Conservation (phyloP, 352 stramenopile genomes). For the Phytophthora capsici region DNA sequence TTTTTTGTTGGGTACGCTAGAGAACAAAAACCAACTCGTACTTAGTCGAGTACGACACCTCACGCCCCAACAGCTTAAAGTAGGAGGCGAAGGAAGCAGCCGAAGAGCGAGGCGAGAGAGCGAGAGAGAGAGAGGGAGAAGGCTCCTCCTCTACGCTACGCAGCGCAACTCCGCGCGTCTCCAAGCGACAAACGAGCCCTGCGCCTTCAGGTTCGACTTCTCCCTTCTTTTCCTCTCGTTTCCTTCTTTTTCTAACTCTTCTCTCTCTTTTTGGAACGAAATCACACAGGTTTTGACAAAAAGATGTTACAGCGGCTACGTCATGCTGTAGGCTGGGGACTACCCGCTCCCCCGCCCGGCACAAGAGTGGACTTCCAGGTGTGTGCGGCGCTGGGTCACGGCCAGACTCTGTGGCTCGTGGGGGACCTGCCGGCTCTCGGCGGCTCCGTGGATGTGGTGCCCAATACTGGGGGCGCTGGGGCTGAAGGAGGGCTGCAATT, state of each 20-base stretch:
- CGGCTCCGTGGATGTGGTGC: slow-evolving; percentile 61
- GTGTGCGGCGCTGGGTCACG: slow-evolving; percentile 72
- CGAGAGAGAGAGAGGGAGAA: slow-evolving; percentile 2
- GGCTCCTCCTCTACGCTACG: neutral
- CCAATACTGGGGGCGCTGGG: slow-evolving; percentile 45
- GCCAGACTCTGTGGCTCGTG: slow-evolving; percentile 84
- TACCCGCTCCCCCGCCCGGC: slow-evolving; percentile 59
- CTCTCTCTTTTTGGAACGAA: neutral
- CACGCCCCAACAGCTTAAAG: neutral
- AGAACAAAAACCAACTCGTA: neutral
- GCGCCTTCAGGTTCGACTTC: slow-evolving; percentile 1
- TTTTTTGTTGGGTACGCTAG: neutral
- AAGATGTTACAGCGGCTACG: slow-evolving; percentile 85
- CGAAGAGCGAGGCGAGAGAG: neutral
- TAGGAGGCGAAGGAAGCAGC: neutral
- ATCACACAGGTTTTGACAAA: slow-evolving; percentile 12
- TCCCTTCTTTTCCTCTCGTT: neutral
- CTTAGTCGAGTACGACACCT: neutral
- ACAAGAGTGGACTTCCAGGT: slow-evolving; percentile 88
- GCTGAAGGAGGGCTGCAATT: slow-evolving; percentile 71
- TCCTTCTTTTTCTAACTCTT: neutral
- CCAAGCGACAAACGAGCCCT: neutral
- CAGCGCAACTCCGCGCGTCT: no score
- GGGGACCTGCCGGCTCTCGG: slow-evolving; percentile 75
- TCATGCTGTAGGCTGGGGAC: slow-evolving; percentile 78